Evolutionary conservation across 176 grass and related monocot species (phyloP), one percentile per base, ranked within the genome.

Genomic region (Ensete glaucum): DNA sequence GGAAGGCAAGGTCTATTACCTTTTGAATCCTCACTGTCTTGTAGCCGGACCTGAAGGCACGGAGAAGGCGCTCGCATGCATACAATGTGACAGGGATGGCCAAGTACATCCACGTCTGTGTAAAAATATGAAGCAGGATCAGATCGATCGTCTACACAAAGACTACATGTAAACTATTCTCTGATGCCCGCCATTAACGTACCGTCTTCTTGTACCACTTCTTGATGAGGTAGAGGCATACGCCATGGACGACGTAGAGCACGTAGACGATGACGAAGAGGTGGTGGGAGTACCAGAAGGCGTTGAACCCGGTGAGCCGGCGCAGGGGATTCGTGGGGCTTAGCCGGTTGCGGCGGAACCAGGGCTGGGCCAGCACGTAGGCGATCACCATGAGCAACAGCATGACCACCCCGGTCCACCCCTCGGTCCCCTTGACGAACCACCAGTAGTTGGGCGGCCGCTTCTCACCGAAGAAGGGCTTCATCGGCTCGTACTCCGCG

Each of bases 221-320:
- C 62, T 84, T 68, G 80, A 84, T 93, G 82, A 99, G 90, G 88
- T 99, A 99, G 54, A 99, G 95, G 73, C 80, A 78, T 29, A 83
- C 72, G 53, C 90, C 95, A 2, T 99, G 90, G 65, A 92, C 86
- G 34, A 94, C 62, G 21, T 89, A 82, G 1, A 84, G 82, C 9
- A 78, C 43, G 60, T 94, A 99, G 14, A 99, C 95, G 71, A 99
- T 10, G 53, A 99, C 76, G 62, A 99, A 99, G 26, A 99, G 90
- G 82, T 99, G 95, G 73, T 99, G 95, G 0, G 95, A 94, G 80
- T 99, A 99, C 95, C 95, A 99, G 62, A 99, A 99, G 20, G 87
- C 88, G 80, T 99, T 99, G 86, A 99, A 99, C 1, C 88, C 88
- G 34, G 86, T 87, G 75, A 94, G 80, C 17, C 74, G 50, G 8